Base-by-base conservation (phyloP, 805 yeast genomes). In the Wickerhamomyces xylosicus region DNA sequence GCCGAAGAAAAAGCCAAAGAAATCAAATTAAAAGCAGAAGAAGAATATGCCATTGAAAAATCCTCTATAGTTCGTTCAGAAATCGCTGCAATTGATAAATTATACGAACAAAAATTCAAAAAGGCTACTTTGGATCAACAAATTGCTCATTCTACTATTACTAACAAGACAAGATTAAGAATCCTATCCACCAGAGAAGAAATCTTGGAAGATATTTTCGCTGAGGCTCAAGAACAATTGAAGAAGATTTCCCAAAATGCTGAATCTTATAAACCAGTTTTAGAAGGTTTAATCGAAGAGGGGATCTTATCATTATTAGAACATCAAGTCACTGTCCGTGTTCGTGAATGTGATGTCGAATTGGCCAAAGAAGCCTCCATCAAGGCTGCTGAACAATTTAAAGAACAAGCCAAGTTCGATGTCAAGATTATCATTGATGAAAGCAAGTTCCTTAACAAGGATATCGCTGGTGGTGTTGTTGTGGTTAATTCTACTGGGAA, bases 1-100 rank as follows among this genome's bases (percentile, higher is more conserved):
- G 99, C 99, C 31, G 95, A 89, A 56, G 99, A 92, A 64, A 92
- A 92, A 69, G 96, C 97, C 50, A 85, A 85, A 62, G 99, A 92
- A 65, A 87, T 92, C 58, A 79, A 74, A 60, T 71, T 92, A 55
- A 94, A 92, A 70, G 96, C 97, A 34, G 95, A 94, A 61, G 98
- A 92, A 64, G 99, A 92, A 67, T 92, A 90, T 61, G 97, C 92
- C 64, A 89, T 92, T 55, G 98, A 92, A 62, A 92, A 92, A 71
- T 90, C 96, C 18, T 78, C 86, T 41, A 79, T 92, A 56, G 97
- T 92, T 42, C 85, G 97, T 57, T 73, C 86, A 13, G 98, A 92
- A 65, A 83, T 83, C 41, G 80, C 92, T 37, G 77, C 89, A 38
- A 86, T 92, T 50, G 98, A 92, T 60, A 66, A 79, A 16, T 66